Percentiles rank a stretch among this genome's conserved stretches.
Evolutionary conservation across 768 basidiomycete genomes (phyloP).

Genomic region (Amanita muscaria): DNA sequence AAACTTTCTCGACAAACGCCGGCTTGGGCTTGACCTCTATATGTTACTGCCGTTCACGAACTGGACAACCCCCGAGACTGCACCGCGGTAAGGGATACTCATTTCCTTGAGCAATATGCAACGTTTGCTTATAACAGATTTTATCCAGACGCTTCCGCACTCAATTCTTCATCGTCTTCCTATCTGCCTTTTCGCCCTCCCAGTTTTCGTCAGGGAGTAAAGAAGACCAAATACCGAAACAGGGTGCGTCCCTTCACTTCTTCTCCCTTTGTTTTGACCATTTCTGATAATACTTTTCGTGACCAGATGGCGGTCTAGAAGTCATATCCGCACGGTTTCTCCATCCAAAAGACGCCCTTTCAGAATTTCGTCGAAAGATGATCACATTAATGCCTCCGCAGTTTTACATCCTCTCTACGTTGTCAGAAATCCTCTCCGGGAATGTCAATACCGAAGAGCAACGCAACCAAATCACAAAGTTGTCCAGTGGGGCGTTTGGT

Average conservation of each 20-base stretch:
- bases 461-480: slow-evolving; percentile 31
- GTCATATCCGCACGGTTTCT: slow-evolving; percentile 63
- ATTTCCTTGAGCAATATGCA: slow-evolving; percentile 5
- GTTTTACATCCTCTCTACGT: slow-evolving; percentile 57
- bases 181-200: slow-evolving; percentile 32
- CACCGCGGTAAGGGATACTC: slow-evolving; percentile 33
- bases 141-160: slow-evolving; percentile 58
- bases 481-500: slow-evolving; percentile 53
- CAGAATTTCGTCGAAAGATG: slow-evolving; percentile 38
- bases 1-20: slow-evolving; percentile 39
- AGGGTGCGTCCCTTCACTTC: slow-evolving; percentile 27
- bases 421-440: slow-evolving; percentile 43
- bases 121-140: slow-evolving; percentile 5
- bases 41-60: slow-evolving; percentile 61
- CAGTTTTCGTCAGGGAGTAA: slow-evolving; percentile 46
- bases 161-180: slow-evolving; percentile 60
- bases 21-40: slow-evolving; percentile 34
- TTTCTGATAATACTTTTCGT: too few relatives aligned
- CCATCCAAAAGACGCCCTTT: slow-evolving; percentile 43
- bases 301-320: slow-evolving; percentile 62
- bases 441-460: slow-evolving; percentile 34
- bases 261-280: background rate
- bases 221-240: slow-evolving; percentile 52
- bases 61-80: slow-evolving; percentile 60
- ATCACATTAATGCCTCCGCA: slow-evolving; percentile 69